Evolutionary conservation across 176 grass and related monocot genomes (phyloP), one percentile per base, ranked within the genome.

Genomic region (Carex pumila): DNA sequence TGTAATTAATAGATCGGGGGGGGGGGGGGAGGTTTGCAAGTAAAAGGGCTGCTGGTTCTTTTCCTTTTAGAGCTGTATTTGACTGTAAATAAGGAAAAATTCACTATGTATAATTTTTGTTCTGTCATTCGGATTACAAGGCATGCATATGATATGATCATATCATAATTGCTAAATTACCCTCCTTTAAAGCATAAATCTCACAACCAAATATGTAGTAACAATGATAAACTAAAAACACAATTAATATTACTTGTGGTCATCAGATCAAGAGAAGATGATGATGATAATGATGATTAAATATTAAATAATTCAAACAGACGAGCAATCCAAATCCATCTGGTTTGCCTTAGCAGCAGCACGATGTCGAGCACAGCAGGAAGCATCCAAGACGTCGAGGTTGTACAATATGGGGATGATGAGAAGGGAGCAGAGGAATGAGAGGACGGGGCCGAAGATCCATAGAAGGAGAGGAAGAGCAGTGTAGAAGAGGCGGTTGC

Each of bases 361-460:
- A 43, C 29, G 19, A 52, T 50, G 41, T 25, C 2, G 41, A 17
- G 19, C 63, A 4, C 45, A 21, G 29, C 61, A 67, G 73, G 9
- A 66, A 2, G 50, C 83, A 3, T 83, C 31, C 0, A 91, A 85
- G 22, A 90, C 6, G 65, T 98, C 96, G 36, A 95, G 82, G 86
- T 89, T 95, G 91, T 95, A 98, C 3, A 98, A 86, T 17, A 98
- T 88, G 0, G 91, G 88, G 52, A 98, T 14, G 89, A 95, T 89
- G 85, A 90, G 73, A 31, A 83, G 1, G 8, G 96, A 73, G 15
- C 89, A 93, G 2, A 98, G 64, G 65, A 99, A 90, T 4, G 91
- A 92, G 9, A 94, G 81, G 57, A 98, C 75, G 10, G 95, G 95
- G 13, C 95, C 95, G n/a, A 98, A 93, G 67, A 98, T 95, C 95